Evolutionary conservation across 2,329 filamentous ascomycete genomes (phyloP), one percentile per base, ranked within the genome.

Genomic region (Phyllosticta citribraziliensis): DNA sequence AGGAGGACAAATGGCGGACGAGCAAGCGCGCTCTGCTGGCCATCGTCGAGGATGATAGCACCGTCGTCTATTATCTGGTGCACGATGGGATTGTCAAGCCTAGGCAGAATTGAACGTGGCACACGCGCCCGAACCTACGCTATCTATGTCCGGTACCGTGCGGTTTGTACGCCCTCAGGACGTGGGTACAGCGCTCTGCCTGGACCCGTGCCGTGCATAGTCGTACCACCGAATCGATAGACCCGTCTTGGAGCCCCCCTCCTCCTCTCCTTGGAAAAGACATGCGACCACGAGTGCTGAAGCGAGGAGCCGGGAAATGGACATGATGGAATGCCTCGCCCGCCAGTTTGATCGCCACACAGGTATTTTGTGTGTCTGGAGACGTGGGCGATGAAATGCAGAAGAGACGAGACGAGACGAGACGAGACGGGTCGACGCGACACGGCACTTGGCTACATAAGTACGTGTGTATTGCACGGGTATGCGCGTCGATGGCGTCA

Each of bases 31-130:
- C 92, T 11, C 70, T 93, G n/a, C 77, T 94, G 57, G 88, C 87
- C 17, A 88, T 87, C 2, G 77, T 91, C 55, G 87, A 91, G 70
- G 84, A 88, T 67, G 89, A 94, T 74, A 92, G 89, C 65, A 93
- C 89, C 0, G 81, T 94, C 19, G 87, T 90, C 51, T 94, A 93
- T 74, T 94, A 94, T 70, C 81, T 92, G 64, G 84, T 93, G 72
- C 89, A 93, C 68, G 88, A 93, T 72, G 89, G 89, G n/a, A 85
- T 92, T 65, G 88, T 93, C 58, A 94, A 93, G 77, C 89, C 89
- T 24, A 80, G 89, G 62, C 89, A 93, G 72, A 94, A 94, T 71
- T 93, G 60, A 62, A 52, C 40, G 11, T 8, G 25, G 54, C 17
- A 61, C 60, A 27, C 54, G 55, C 27, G 19, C 14, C 35, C 27